Conservation (phyloP, 106 monocot species). For the Acanthochlamys bracteata region DNA sequence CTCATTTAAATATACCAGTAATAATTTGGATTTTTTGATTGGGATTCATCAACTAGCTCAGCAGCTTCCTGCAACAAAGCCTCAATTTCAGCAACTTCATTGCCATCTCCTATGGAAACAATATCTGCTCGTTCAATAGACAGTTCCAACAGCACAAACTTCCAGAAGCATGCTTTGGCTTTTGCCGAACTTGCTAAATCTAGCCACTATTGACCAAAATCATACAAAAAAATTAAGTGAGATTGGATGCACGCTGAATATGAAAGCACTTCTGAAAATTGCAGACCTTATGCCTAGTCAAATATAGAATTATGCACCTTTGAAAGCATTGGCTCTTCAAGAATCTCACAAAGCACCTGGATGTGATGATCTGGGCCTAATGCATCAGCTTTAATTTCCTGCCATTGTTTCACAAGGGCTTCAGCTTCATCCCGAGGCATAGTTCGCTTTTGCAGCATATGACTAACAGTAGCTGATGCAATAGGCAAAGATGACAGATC, state of each 20-base stretch:
- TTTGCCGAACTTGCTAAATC: slow-evolving; percentile 64
- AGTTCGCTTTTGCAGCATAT: slow-evolving; percentile 17
- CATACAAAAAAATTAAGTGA: neutral
- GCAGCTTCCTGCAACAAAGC: slow-evolving; percentile 90
- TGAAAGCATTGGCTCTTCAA: slow-evolving; percentile 81
- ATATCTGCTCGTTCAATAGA: slow-evolving; percentile 68
- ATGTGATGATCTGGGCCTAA: slow-evolving; percentile 67
- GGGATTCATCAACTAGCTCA: slow-evolving; percentile 67
- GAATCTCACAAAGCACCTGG: slow-evolving; percentile 56
- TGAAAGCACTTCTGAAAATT: neutral
- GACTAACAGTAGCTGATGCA: slow-evolving; percentile 13
- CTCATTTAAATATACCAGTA: slow-evolving; percentile 50
- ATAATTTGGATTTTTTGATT: slow-evolving; percentile 59
- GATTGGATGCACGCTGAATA: neutral
- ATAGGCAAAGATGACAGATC: slow-evolving; percentile 17
- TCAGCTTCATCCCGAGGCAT: slow-evolving; percentile 84
- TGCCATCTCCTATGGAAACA: slow-evolving; percentile 32
- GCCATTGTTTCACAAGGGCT: slow-evolving; percentile 73
- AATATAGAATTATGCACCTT: slow-evolving; percentile 27
- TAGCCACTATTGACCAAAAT: slow-evolving; percentile 60
- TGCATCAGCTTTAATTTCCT: slow-evolving; percentile 76
- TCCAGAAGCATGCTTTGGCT: slow-evolving; percentile 73
- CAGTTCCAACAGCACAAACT: slow-evolving; percentile 68
- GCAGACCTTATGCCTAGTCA: neutral
- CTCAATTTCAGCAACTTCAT: slow-evolving; percentile 75